These are phyloP conservation scores for Botryotinia convoluta DNA, from an alignment of 2,329 filamentous ascomycete genomes.

Conservation along the genomic window DNA sequence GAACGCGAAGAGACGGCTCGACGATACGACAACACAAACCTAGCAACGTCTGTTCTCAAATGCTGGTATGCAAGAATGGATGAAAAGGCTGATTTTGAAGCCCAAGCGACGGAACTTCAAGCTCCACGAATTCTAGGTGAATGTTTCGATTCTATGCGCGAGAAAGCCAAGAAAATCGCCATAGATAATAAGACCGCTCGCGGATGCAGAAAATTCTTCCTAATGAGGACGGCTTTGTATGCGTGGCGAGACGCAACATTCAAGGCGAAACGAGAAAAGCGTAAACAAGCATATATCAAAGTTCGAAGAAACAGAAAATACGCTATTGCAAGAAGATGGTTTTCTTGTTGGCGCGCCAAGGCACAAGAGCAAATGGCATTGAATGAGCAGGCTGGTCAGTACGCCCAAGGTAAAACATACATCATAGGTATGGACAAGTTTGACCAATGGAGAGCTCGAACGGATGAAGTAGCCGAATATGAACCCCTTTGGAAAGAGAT, in stretches of 20 bases:
- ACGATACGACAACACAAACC: constrained; percentile 29
- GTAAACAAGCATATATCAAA: constrained; percentile 35
- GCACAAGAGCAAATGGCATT: constrained; percentile 31
- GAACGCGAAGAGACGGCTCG: constrained; percentile 32
- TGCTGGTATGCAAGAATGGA: constrained; percentile 31
- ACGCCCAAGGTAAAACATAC: constrained; percentile 30
- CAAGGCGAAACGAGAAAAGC: constrained; percentile 34
- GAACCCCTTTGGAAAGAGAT: constrained; percentile 30
- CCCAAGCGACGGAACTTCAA: constrained; percentile 27
- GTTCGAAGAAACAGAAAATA: constrained; percentile 35
- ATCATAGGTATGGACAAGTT: constrained; percentile 36
- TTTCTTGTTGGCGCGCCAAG: constrained; percentile 32
- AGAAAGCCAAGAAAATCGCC: constrained; percentile 27
- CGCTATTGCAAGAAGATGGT: constrained; percentile 31
- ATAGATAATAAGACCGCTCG: constrained; percentile 30
- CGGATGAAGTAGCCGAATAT: constrained; percentile 33
- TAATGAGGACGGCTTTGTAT: constrained; percentile 32
- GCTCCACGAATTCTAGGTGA: constrained; percentile 27
- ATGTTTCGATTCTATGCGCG: constrained; percentile 28
- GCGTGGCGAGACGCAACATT: constrained; percentile 36
- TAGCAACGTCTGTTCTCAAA: constrained; percentile 28
- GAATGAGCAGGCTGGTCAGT: constrained; percentile 33
- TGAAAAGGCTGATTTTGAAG: constrained; percentile 26
- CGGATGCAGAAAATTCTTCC: constrained; percentile 37
- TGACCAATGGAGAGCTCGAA: constrained; percentile 35